Conservation (phyloP, 108 stramenopile genomes). For the Conticribra guillardii region DNA sequence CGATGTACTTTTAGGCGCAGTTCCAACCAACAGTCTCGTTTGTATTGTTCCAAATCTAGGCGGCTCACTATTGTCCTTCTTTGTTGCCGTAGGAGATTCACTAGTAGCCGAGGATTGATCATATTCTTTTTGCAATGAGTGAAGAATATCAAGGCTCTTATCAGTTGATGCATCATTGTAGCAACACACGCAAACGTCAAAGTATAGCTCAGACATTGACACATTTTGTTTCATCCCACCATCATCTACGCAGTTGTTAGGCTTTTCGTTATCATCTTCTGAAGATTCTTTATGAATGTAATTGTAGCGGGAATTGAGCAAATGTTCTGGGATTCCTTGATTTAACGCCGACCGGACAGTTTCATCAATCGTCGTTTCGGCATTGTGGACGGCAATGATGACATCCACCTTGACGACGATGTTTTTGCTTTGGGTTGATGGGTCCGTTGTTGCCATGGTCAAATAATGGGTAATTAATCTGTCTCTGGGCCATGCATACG, state of each 20-base stretch:
- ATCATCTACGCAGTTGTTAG: not conserved
- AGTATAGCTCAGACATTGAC: slow-evolving; percentile 20
- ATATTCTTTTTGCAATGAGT: slow-evolving; percentile 27
- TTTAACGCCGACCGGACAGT: slow-evolving; percentile 71
- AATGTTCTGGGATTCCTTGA: slow-evolving; percentile 60
- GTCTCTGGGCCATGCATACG: no score
- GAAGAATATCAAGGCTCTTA: slow-evolving; percentile 55
- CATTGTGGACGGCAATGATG: slow-evolving; percentile 84
- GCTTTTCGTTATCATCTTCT: not conserved
- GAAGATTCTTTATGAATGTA: not conserved
- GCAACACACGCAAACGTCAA: slow-evolving; percentile 74
- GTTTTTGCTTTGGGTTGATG: no score
- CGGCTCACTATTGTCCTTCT: not conserved
- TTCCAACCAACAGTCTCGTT: slow-evolving; percentile 43
- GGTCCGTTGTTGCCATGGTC: no score
- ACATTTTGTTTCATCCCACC: not conserved
- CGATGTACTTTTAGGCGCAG: slow-evolving; percentile 31
- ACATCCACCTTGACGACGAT: slow-evolving; percentile 85
- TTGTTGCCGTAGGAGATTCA: slow-evolving; percentile 2
- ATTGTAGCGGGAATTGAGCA: no score
- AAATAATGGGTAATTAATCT: no score
- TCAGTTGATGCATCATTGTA: slow-evolving; percentile 85
- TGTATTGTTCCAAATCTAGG: no score
- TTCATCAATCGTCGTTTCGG: slow-evolving; percentile 66
- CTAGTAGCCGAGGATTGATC: slow-evolving; percentile 2